Base-by-base conservation (phyloP, 1,139 yeast genomes). In the Diutina neorugosa region DNA sequence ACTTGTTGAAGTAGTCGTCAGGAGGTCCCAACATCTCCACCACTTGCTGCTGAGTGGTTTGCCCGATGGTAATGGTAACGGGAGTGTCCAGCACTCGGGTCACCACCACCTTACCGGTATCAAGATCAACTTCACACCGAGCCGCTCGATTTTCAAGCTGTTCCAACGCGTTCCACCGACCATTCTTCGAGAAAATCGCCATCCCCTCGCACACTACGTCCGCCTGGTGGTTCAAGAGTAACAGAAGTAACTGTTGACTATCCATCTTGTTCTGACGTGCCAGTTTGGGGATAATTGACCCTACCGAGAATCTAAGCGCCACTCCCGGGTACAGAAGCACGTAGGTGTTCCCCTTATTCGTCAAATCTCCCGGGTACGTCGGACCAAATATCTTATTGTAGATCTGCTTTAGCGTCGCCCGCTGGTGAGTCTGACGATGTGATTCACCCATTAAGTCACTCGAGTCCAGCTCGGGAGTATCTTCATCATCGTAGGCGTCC, bases 331-430 rank as follows among this genome's bases (percentile, higher is more conserved):
- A 81, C 42, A 80, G 74, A 34, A 81, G 64, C 6, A 71, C 63
- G 57, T 77, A 79, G n/a, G 56, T 54, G 0, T 54, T 53, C 11
- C 55, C 53, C 3, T 57, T 53, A 12, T 41, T 43, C 44, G 59
- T 57, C 18, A 70, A 58, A 51, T 59, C 64, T 0, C 86, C 86
- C 0, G 84, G 84, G 55, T 77, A 79, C 0, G 86, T 81, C 2
- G 86, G 86, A 0, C 87, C 87, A 63, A 82, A 79, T 2, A 75
- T 68, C 59, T 74, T 77, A 59, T 81, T 80, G 63, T 82, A 82
- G 7, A 81, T 69, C 37, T 68, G 64, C 52, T 73, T 74, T 55
- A 78, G 68, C 42, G 64, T 67, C 2, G 60, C 57, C 7, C 57
- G 57, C 53, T 54, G 50, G 31, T 21, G 50, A 23, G 27, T 18